phyloP scores from a whole-genome alignment of 257 asterid genomes.

The Ligustrum vulgare region DNA sequence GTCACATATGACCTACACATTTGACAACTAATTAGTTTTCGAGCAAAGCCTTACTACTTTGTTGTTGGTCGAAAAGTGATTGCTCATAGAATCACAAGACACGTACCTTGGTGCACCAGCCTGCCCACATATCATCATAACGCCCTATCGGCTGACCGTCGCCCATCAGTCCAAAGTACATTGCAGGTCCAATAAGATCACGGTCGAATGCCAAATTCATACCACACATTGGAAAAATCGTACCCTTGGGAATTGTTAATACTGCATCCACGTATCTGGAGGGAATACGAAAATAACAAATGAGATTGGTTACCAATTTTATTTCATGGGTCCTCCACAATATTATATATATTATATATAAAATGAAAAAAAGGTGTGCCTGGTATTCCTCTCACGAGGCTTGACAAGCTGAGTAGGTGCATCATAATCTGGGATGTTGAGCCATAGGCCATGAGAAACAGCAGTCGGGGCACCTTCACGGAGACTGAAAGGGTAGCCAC shows the following conservation, averaged over 20 bases:
- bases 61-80: background rate
- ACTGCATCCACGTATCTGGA: conserved; percentile 77
- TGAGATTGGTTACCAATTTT: background rate
- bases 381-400: conserved; percentile 80
- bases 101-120: conserved; percentile 81
- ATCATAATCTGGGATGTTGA: conserved; percentile 82
- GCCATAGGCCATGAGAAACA: conserved; percentile 81
- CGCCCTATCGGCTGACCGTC: conserved; percentile 92
- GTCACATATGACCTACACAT: conserved; percentile 67
- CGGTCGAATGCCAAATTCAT: conserved; percentile 80
- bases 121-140: conserved; percentile 91
- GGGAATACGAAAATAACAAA: conserved; percentile 14
- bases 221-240: conserved; percentile 79
- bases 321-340: background rate
- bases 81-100: background rate
- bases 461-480: conserved; percentile 76
- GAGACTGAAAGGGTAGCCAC: conserved; percentile 85
- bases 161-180: conserved; percentile 93
- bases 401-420: conserved; percentile 87
- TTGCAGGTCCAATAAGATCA: conserved; percentile 83
- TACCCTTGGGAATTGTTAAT: conserved; percentile 76
- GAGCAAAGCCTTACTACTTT: too few relatives aligned
- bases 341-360: too few relatives aligned
- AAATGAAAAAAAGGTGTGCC: conserved; percentile 25
- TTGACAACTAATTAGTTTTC: background rate